These are phyloP conservation scores for Fusarium pseudocircinatum DNA, from an alignment of 2,329 filamentous ascomycete species.

Conservation along the genomic window DNA sequence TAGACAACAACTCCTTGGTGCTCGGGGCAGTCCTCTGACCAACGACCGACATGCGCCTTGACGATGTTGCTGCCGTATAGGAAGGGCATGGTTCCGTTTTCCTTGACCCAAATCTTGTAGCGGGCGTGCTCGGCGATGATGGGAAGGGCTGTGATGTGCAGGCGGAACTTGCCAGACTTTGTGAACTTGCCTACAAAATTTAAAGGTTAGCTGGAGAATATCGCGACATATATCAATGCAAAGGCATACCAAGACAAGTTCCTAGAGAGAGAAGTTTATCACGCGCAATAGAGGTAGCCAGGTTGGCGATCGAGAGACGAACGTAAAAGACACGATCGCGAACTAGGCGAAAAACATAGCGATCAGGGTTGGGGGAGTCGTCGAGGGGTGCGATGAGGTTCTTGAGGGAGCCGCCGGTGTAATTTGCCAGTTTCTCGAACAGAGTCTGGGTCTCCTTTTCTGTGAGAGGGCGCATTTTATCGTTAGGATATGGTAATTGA, in stretches of 20 bases:
- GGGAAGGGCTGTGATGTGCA: constrained; percentile 90
- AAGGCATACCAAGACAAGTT: constrained; percentile 73
- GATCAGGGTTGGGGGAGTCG: constrained; percentile 73
- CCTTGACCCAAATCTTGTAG: constrained; percentile 97
- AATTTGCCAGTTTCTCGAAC: constrained; percentile 93
- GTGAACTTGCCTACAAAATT: constrained; percentile 81
- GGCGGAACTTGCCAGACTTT: constrained; percentile 93
- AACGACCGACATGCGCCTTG: constrained; percentile 75
- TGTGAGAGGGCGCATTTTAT: constrained; percentile 81
- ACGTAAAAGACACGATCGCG: constrained; percentile 92
- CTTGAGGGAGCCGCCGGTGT: constrained; percentile 87
- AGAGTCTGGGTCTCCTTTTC: constrained; percentile 82
- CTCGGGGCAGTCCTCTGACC: constrained; percentile 91
- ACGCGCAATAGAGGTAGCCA: constrained; percentile 86
- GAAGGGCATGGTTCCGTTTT: constrained; percentile 97
- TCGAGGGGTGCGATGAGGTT: constrained; percentile 81
- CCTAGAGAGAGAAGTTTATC: constrained; percentile 88
- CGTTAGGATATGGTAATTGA: constrained; percentile 15
- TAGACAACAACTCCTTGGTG: constrained; percentile 92
- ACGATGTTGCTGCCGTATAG: constrained; percentile 92
- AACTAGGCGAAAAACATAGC: constrained; percentile 87
- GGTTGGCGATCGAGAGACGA: constrained; percentile 86
- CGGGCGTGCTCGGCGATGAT: constrained; percentile 90
- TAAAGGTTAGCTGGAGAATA: constrained; percentile 16
- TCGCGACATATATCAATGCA: too few relatives aligned